Evolutionary conservation across 495 filamentous ascomycete species (phyloP).

Genomic region (Hyaloscypha hepaticicola): DNA sequence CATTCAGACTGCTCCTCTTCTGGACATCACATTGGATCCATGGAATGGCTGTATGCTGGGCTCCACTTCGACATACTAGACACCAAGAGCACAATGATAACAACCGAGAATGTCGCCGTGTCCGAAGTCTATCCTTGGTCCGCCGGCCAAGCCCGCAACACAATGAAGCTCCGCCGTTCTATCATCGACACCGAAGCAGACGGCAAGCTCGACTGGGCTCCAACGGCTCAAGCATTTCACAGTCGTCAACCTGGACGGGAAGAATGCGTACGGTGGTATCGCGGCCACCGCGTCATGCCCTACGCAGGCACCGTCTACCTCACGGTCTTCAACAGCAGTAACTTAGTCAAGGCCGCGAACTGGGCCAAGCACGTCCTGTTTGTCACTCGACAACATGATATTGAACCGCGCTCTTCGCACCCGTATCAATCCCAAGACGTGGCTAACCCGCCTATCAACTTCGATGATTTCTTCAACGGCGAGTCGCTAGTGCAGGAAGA

Average conservation of each 20-base stretch:
- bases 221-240: conserved; percentile 48
- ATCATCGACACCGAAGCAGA: conserved; percentile 44
- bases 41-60: conserved; percentile 40
- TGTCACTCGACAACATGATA: conserved; percentile 52
- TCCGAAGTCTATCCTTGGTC: conserved; percentile 17
- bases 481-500: conserved; percentile 54
- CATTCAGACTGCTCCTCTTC: not conserved
- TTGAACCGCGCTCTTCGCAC: conserved; percentile 48
- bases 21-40: not conserved
- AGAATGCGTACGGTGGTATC: conserved; percentile 51
- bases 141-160: conserved; percentile 6
- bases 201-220: conserved; percentile 43
- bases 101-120: conserved; percentile 1
- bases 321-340: conserved; percentile 46
- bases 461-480: conserved; percentile 51
- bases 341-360: conserved; percentile 42
- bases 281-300: conserved; percentile 54
- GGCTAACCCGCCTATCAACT: conserved; percentile 51
- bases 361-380: conserved; percentile 50
- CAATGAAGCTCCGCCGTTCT: conserved; percentile 34
- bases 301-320: conserved; percentile 45
- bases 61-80: conserved; percentile 54
- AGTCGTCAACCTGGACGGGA: conserved; percentile 46
- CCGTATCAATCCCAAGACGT: conserved; percentile 49
- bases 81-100: conserved; percentile 40